Conservation (phyloP, 2,329 filamentous ascomycete genomes). For the Microcera coccophila region DNA sequence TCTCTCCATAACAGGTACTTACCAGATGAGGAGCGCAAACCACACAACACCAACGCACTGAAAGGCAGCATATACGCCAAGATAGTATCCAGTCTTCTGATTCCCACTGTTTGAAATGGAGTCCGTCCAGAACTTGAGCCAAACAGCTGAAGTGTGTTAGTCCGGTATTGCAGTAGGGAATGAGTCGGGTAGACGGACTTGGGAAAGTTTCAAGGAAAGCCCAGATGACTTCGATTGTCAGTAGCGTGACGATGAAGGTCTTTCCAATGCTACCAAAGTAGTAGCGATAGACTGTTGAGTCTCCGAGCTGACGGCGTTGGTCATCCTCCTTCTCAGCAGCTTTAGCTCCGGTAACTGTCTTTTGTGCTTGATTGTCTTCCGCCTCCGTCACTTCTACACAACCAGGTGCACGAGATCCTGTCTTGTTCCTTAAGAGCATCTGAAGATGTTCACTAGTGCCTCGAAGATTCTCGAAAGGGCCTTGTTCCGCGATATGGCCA, state of each 20-base stretch:
- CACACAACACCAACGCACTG: conserved; percentile 20
- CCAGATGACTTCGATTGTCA: conserved; percentile 23
- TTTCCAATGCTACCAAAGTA: conserved; percentile 29
- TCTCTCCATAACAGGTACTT: not conserved
- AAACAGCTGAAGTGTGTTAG: conserved; percentile 21
- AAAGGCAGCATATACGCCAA: conserved; percentile 24
- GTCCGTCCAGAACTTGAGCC: conserved; percentile 31
- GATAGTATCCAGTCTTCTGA: conserved; percentile 15
- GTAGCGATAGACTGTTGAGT: conserved; percentile 26
- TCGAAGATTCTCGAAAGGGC: conserved; percentile 24
- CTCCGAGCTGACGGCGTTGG: conserved; percentile 27
- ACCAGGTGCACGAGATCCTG: not conserved
- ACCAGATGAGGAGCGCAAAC: conserved; percentile 23
- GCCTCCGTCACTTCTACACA: conserved; percentile 1
- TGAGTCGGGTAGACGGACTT: conserved; percentile 21
- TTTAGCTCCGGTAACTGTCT: conserved; percentile 23
- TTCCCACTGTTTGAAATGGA: conserved; percentile 11
- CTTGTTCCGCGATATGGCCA: conserved; percentile 29
- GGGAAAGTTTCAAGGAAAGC: conserved; percentile 29
- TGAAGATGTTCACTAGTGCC: conserved; percentile 9
- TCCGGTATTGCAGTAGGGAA: not conserved
- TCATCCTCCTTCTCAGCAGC: conserved; percentile 10
- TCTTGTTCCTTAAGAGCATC: not conserved
- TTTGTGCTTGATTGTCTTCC: not conserved
- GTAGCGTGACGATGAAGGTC: conserved; percentile 16